Evolutionary conservation across 2,329 filamentous ascomycete genomes (phyloP).

Genomic region (Mycosphaerella sp.): DNA sequence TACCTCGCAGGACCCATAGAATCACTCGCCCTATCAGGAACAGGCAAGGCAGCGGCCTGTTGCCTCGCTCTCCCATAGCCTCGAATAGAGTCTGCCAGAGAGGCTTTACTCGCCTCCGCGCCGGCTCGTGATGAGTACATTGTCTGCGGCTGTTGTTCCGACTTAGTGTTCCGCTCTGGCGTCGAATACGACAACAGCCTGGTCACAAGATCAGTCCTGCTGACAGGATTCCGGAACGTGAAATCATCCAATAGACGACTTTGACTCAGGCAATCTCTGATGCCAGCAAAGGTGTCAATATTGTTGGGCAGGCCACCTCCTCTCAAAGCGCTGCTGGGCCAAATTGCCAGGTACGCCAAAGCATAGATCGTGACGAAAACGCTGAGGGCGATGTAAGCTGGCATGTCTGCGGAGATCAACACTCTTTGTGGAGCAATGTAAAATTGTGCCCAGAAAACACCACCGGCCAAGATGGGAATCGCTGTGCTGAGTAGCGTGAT

Average conservation of each 20-base stretch:
- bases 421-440: constrained; percentile 45
- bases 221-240: constrained; percentile 62
- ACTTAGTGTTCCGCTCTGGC: constrained; percentile 42
- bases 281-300: constrained; percentile 63
- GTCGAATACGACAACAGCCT: constrained; percentile 54
- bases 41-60: background rate
- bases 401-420: constrained; percentile 65
- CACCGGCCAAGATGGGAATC: constrained; percentile 62
- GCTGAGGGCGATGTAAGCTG: constrained; percentile 66
- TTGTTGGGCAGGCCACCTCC: constrained; percentile 55
- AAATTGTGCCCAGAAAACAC: constrained; percentile 68
- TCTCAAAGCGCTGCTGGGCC: constrained; percentile 47
- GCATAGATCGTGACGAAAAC: constrained; percentile 68
- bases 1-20: constrained; percentile 37
- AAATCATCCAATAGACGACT: constrained; percentile 66
- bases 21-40: background rate
- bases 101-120: constrained; percentile 25
- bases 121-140: constrained; percentile 1
- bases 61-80: constrained; percentile 31
- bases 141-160: constrained; percentile 23
- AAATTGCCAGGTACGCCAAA: constrained; percentile 60
- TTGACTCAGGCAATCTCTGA: constrained; percentile 70
- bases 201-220: constrained; percentile 62
- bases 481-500: constrained; percentile 55
- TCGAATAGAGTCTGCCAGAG: constrained; percentile 31